Percentiles rank a stretch among this genome's conserved stretches.
phyloP scores from a whole-genome alignment of 495 filamentous ascomycete genomes.

The Elasticomyces elasticus region DNA sequence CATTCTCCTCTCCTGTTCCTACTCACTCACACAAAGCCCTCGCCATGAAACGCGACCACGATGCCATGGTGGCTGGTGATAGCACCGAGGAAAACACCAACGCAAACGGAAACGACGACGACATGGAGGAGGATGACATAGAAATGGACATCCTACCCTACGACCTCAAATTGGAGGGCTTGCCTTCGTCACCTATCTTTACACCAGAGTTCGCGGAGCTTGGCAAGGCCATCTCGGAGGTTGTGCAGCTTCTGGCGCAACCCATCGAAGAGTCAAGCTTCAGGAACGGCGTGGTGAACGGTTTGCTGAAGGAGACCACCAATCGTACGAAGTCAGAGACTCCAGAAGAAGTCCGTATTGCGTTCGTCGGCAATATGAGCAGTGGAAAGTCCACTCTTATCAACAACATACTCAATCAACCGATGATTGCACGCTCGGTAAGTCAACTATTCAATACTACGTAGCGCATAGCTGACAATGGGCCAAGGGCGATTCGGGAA shows the following conservation, averaged over 20 bases:
- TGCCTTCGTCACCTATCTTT: background rate
- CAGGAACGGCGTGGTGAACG: background rate
- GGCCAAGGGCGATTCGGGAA: background rate
- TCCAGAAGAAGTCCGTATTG: background rate
- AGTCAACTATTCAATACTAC: background rate
- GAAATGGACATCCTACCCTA: background rate
- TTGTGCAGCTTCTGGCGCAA: background rate
- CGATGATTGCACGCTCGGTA: constrained; percentile 1
- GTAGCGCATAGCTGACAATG: background rate
- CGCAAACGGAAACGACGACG: too few species aligned
- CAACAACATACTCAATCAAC: background rate
- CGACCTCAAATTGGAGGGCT: background rate
- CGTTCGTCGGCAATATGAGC: background rate
- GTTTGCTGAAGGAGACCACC: background rate
- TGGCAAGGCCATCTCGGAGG: background rate
- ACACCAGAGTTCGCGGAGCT: background rate
- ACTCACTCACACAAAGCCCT: too few species aligned
- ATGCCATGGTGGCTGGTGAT: too few species aligned
- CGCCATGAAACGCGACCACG: too few species aligned
- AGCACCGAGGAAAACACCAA: too few species aligned
- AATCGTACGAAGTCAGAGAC: background rate
- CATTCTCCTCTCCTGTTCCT: too few species aligned
- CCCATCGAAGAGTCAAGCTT: background rate
- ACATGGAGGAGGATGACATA: background rate
- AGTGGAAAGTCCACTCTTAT: background rate